Base-by-base conservation (phyloP, 805 yeast species). In the Myxozyma udenii region DNA sequence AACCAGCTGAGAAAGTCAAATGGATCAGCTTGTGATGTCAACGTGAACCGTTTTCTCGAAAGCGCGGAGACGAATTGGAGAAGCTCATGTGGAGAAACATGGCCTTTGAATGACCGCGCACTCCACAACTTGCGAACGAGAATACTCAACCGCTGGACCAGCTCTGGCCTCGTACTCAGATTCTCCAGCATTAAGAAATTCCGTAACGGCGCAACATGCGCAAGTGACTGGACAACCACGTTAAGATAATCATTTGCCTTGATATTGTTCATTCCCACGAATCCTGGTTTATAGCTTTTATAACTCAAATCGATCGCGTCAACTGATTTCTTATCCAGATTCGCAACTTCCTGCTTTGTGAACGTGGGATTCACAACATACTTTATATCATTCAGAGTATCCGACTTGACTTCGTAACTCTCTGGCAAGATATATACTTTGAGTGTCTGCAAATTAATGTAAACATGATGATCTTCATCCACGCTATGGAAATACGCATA, bases 401-500 rank as follows among this genome's bases (percentile, higher is more conserved):
- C 52, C 0, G 74, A 65, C 12, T 68, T 62, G 9, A 77, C 66
- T 44, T 76, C 78, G 38, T 72, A 71, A 57, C 76, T 75, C 46
- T 83, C 88, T 0, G 95, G 95, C n/a, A 86, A 66, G 3, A 77
- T 66, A 61, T 78, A 84, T 23, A 77, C 73, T 48, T 74, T 77
- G 42, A 72, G 63, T 1, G 75, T 77, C 12, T 65, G 62, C 48
- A 86, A 70, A 62, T 78, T 83, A 44, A 86, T 71, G 62, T 71
- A 86, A 1, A 84, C 75, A 64, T 80, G 85, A 62, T 84, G 90
- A 59, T 76, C 74, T 3, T 73, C 77, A 51, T 80, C 75, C 18
- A 86, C 72, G 1, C 88, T 76, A 64, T 87, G 95, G 14, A 71
- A 63, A 61, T 80, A 84, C 0, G 90, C 89, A 21, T 81, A 81